Percentiles rank a stretch among this genome's conserved stretches.
phyloP scores from a whole-genome alignment of 352 stramenopile genomes.

The Pythium pyrilobum region DNA sequence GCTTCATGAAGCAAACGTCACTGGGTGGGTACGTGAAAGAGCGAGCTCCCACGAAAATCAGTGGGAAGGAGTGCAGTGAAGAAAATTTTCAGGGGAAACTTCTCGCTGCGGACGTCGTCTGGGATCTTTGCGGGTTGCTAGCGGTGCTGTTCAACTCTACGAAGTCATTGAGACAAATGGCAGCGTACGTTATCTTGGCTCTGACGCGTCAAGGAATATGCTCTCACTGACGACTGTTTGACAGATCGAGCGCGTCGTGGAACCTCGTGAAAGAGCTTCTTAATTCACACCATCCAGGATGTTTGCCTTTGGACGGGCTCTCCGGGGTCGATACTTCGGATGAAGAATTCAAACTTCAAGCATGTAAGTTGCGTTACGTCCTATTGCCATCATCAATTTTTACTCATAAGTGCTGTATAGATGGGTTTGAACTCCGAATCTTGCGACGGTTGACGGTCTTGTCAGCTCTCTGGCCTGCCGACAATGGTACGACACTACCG shows the following conservation, averaged over 20 bases:
- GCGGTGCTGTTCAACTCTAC: not conserved
- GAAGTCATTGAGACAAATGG: no score
- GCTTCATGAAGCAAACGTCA: slow-evolving; percentile 8
- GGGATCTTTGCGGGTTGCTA: slow-evolving; percentile 13
- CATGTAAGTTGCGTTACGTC: slow-evolving; percentile 13
- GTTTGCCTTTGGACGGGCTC: slow-evolving; percentile 1
- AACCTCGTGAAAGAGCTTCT: slow-evolving; percentile 12
- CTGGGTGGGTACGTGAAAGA: slow-evolving; percentile 17
- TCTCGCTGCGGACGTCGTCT: slow-evolving; percentile 15
- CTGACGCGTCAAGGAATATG: no score
- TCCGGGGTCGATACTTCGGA: not conserved
- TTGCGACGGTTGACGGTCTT: slow-evolving; percentile 8
- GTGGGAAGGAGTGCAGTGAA: not conserved
- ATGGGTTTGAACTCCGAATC: slow-evolving; percentile 17
- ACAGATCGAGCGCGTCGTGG: slow-evolving; percentile 3
- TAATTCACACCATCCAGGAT: not conserved
- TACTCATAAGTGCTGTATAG: no score
- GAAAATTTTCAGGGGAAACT: slow-evolving; percentile 10
- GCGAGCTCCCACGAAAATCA: not conserved
- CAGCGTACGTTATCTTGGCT: no score
- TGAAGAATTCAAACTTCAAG: slow-evolving; percentile 15
- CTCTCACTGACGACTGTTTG: no score
- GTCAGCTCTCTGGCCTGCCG: slow-evolving; percentile 11
- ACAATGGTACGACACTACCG: slow-evolving; percentile 1
- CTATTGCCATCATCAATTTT: no score